Base-by-base conservation (phyloP, 768 basidiomycete species). In the Collybia nuda region DNA sequence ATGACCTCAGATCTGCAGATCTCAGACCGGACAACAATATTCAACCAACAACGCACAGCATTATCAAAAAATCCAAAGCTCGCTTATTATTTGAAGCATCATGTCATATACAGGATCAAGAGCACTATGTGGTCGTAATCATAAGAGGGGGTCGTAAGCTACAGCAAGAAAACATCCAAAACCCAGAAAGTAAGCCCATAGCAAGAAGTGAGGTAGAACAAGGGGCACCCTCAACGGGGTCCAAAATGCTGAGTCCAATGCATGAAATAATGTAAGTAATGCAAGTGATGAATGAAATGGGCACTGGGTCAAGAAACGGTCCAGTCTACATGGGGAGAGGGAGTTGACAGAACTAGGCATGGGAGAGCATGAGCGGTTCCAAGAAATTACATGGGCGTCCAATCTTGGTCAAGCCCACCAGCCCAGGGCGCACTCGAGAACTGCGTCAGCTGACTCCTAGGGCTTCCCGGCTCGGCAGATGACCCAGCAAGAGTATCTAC, bases 401-500 rank as follows among this genome's bases (percentile, higher is more conserved):
- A 76, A 51, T 67, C 64, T 35, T 64, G 62, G 51, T 70, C 68
- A 43, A 76, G 60, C 7, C 75, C 75, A 22, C 57, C 67, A 9
- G 68, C 74, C 75, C 75, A 76, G 1, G 75, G 75, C 9, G 68
- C 68, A 51, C 62, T 63, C 37, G 62, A 65, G 8, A 60, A 39
- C 14, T 56, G 57, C 15, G 53, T 52, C 36, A 56, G 18, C 11
- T 67, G 57, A 35, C 65, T 64, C 53, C 62, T 53, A 21, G 67
- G 67, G 41, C 64, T 67, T 32, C 57, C 41, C 40, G 63, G 57
- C 21, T 52, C 44, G 23, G 48, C 51, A 21, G 41, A 52, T 29
- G 61, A 56, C 11, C 14, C 19, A 17, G 37, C n/a, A 5, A 39
- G 14, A 18, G 36, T 47, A 24, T 47, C 46, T 5, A 47, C 46